These are phyloP conservation scores for Colletotrichum eleusines DNA, from an alignment of 2,329 filamentous ascomycete genomes.

Conservation along the genomic window DNA sequence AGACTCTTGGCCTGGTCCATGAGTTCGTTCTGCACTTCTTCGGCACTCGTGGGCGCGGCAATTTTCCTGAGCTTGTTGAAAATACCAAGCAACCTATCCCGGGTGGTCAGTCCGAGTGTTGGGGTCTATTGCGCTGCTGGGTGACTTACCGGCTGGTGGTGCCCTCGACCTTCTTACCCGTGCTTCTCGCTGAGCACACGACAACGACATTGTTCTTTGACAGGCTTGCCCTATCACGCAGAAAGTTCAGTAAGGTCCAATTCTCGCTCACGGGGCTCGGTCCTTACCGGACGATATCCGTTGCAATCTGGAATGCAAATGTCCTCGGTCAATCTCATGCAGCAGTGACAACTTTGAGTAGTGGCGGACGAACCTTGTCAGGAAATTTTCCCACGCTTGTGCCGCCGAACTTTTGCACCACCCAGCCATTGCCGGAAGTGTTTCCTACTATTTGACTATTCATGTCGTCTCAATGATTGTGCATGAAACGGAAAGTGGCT, in stretches of 20 bases:
- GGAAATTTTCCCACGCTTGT: slow-evolving; percentile 97
- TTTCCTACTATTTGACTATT: slow-evolving; percentile 46
- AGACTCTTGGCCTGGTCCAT: slow-evolving; percentile 77
- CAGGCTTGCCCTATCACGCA: slow-evolving; percentile 65
- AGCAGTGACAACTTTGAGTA: slow-evolving; percentile 34
- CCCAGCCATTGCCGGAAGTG: slow-evolving; percentile 70
- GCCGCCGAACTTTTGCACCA: slow-evolving; percentile 95
- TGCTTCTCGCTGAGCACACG: slow-evolving; percentile 95
- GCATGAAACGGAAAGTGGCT: slow-evolving; percentile 9
- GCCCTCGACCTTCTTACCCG: slow-evolving; percentile 92
- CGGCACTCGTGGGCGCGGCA: slow-evolving; percentile 64
- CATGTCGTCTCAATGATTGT: slow-evolving; percentile 35
- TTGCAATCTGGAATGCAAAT: slow-evolving; percentile 62
- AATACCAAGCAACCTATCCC: slow-evolving; percentile 67
- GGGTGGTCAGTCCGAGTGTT: slow-evolving; percentile 10
- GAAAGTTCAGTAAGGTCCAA: slow-evolving; percentile 40
- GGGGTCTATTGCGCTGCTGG: slow-evolving; percentile 29
- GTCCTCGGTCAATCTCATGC: slow-evolving; percentile 46
- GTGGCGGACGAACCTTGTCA: slow-evolving; percentile 64
- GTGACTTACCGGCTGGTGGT: slow-evolving; percentile 90
- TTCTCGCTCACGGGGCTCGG: slow-evolving; percentile 5
- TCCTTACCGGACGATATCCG: slow-evolving; percentile 74
- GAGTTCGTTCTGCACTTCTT: slow-evolving; percentile 65
- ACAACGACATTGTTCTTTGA: slow-evolving; percentile 83
- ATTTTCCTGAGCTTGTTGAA: slow-evolving; percentile 69